Evolutionary conservation across 257 asterid species (phyloP).

Genomic region (Sherardia arvensis): DNA sequence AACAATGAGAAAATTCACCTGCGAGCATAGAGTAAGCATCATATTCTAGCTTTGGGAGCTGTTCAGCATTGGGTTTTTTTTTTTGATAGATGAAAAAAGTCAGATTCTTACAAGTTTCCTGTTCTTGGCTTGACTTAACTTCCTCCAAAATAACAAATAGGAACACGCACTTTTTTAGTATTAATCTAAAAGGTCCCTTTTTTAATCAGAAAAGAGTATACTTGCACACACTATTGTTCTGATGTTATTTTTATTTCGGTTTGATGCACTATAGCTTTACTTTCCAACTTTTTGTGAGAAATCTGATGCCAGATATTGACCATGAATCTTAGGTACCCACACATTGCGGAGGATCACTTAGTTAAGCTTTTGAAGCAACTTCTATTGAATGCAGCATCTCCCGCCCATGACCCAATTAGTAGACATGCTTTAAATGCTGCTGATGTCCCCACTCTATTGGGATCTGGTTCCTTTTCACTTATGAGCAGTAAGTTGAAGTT

Average conservation of each 20-base stretch:
- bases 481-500: slow-evolving; percentile 45
- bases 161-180: too few species aligned
- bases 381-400: slow-evolving; percentile 49
- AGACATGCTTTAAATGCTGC: slow-evolving; percentile 60
- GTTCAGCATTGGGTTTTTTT: neutral
- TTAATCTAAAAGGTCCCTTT: too few species aligned
- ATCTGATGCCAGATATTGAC: slow-evolving; percentile 11
- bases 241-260: neutral
- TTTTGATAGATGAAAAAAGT: neutral
- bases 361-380: slow-evolving; percentile 73
- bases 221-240: neutral
- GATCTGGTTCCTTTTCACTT: slow-evolving; percentile 81
- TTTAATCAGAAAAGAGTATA: neutral
- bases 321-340: slow-evolving; percentile 55
- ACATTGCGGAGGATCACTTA: slow-evolving; percentile 69
- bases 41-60: neutral
- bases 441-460: slow-evolving; percentile 92
- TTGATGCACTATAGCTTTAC: neutral
- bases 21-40: neutral
- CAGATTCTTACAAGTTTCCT: neutral
- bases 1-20: neutral
- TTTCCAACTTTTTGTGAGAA: slow-evolving; percentile 1
- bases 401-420: slow-evolving; percentile 41
- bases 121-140: neutral
- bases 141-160: neutral